phyloP scores from a whole-genome alignment of 208 protist genomes.

The Trypanosoma melophagium region DNA sequence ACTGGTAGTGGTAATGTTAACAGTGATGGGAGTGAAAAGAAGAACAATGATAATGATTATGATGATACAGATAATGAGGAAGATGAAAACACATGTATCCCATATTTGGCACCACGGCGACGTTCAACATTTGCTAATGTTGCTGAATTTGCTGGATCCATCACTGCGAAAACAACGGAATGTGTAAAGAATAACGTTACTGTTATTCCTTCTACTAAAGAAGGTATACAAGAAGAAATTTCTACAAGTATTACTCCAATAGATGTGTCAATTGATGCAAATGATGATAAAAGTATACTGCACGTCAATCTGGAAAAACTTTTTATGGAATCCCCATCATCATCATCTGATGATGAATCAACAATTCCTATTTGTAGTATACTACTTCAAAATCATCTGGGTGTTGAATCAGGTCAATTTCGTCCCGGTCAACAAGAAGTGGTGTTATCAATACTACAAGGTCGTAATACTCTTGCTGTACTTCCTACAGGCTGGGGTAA shows the following conservation, averaged over 20 bases:
- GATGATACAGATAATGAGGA: conserved; percentile 14
- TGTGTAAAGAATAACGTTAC: neutral
- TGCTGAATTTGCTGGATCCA: conserved; percentile 13
- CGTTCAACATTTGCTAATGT: conserved; percentile 18
- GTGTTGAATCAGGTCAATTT: conserved; percentile 61
- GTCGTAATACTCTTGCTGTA: conserved; percentile 84
- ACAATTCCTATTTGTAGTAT: conserved; percentile 54
- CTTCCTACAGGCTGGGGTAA: conserved; percentile 96
- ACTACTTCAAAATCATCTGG: conserved; percentile 58
- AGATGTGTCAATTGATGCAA: neutral
- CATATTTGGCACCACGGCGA: conserved; percentile 43
- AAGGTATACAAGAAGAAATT: too few relatives aligned
- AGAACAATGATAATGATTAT: neutral
- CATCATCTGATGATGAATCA: neutral
- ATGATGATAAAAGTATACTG: conserved; percentile 43
- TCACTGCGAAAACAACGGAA: neutral
- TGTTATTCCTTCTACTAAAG: too few relatives aligned
- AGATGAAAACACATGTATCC: conserved; percentile 23
- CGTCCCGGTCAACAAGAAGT: conserved; percentile 79
- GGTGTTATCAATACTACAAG: conserved; percentile 59
- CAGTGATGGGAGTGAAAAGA: neutral
- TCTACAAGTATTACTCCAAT: neutral
- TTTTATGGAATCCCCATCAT: conserved; percentile 15
- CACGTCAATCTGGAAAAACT: conserved; percentile 35
- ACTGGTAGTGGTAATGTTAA: too few relatives aligned